Conservation (phyloP, 2,329 filamentous ascomycete genomes). For the Penicillium corylophilum region DNA sequence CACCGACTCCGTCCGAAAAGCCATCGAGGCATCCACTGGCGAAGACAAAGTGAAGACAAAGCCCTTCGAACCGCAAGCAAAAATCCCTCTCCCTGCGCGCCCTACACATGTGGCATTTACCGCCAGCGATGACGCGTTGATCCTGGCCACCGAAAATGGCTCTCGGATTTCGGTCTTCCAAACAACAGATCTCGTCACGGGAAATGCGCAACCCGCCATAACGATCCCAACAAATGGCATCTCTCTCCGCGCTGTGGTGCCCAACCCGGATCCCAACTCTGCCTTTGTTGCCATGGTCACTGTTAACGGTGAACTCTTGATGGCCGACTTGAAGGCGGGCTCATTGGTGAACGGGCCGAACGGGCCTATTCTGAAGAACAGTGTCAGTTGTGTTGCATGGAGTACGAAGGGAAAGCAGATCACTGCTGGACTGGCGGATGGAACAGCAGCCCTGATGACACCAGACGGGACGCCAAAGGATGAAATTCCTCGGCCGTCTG, state of each 20-base stretch:
- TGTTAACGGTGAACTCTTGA: constrained; percentile 73
- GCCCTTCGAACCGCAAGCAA: constrained; percentile 70
- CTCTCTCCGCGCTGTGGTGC: constrained; percentile 69
- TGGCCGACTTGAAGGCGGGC: constrained; percentile 74
- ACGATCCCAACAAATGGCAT: constrained; percentile 75
- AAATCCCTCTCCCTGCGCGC: constrained; percentile 68
- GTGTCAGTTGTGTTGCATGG: constrained; percentile 85
- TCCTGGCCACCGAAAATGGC: constrained; percentile 77
- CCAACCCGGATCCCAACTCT: constrained; percentile 70
- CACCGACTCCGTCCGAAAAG: constrained; percentile 74
- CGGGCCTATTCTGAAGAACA: constrained; percentile 66
- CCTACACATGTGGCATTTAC: constrained; percentile 90
- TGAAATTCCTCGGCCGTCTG: constrained; percentile 73
- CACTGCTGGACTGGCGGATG: constrained; percentile 79
- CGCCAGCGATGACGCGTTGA: constrained; percentile 79
- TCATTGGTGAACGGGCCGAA: constrained; percentile 58
- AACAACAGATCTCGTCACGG: constrained; percentile 65
- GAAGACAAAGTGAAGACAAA: constrained; percentile 62
- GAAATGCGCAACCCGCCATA: constrained; percentile 66
- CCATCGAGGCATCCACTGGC: constrained; percentile 63
- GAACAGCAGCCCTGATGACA: constrained; percentile 78
- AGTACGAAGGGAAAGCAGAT: constrained; percentile 91
- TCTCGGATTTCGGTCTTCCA: constrained; percentile 84
- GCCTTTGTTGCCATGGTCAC: constrained; percentile 79
- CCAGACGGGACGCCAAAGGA: constrained; percentile 75